Evolutionary conservation across 345 rosid genomes (phyloP), one percentile per base, ranked within the genome.

Genomic region (Erucastrum elatum): DNA sequence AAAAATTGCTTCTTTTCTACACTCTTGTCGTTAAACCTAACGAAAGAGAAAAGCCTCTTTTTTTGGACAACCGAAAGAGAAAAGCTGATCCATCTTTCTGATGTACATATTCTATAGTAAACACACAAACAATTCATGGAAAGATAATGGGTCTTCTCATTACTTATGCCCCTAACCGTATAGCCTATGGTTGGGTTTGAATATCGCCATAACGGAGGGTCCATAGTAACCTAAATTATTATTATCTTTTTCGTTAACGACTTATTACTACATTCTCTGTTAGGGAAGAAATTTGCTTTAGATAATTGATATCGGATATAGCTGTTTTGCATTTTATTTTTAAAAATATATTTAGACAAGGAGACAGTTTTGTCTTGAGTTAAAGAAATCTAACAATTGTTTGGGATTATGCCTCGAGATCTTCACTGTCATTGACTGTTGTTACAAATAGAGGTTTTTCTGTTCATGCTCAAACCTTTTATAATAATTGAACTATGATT

Each of bases 151-250:
- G 63, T 77, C 77, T 78, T 71, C 63, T 65, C 61, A 31, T 65
- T 51, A 21, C 62, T 41, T 11, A 34, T 71, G 26, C 65, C 2
- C 56, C 49, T 75, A 77, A 58, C 58, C 63, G 72, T 71, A 30
- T 72, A 64, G 1, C 67, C 37, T 56, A 65, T 41, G 60, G 72
- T 37, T 70, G 69, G 69, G 34, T 49, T 15, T 63, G 27, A 37
- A 71, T 65, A 78, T 13, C 56, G 56, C 56, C 56, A 51, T 51
- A 51, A 41, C 29, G 35, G 71, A 64, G 61, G 81, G 81, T 64
- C 66, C 75, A 77, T 53, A 27, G 60, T 77, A 77, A 71, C 76
- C 75, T 55, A 70, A 71, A 41, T 71, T 71, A 51, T 12, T 70
- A 25, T 37, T 21, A 58, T 56, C 64, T 56, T 51, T 70, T 56